Conservation (phyloP, 345 rosid species). For the Stellera chamaejasme region DNA sequence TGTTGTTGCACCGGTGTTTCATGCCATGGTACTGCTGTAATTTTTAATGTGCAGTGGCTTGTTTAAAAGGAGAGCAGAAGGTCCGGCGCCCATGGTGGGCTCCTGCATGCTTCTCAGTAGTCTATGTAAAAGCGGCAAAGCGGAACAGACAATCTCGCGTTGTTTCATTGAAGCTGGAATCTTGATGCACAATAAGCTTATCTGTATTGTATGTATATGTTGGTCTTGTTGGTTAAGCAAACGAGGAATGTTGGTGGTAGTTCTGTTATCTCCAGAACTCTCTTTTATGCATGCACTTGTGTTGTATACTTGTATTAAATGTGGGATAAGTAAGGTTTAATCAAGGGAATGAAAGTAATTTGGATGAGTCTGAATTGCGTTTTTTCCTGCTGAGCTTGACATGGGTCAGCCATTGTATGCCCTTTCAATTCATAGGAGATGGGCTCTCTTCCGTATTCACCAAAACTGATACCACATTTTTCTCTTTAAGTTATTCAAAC, state of each 20-base stretch:
- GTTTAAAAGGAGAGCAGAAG: slow-evolving; percentile 95
- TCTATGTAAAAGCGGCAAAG: slow-evolving; percentile 78
- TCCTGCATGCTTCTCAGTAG: slow-evolving; percentile 76
- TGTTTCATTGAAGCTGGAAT: slow-evolving; percentile 95
- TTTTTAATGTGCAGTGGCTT: slow-evolving; percentile 56
- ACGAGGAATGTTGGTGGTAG: slow-evolving; percentile 19
- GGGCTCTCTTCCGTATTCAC: too few species aligned
- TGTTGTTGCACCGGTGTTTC: too few species aligned
- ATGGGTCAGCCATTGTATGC: too few species aligned
- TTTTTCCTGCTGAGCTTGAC: too few species aligned
- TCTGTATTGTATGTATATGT: slow-evolving; percentile 45
- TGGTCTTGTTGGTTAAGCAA: slow-evolving; percentile 30
- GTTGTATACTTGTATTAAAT: slow-evolving; percentile 13
- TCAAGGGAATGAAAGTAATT: slow-evolving; percentile 13
- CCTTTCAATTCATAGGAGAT: too few species aligned
- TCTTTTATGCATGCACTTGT: slow-evolving; percentile 16
- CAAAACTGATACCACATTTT: too few species aligned
- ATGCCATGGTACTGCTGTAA: not conserved
- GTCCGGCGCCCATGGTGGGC: slow-evolving; percentile 99
- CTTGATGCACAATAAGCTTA: slow-evolving; percentile 41
- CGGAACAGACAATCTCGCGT: slow-evolving; percentile 96
- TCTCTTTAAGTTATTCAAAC: too few species aligned
- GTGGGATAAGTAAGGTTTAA: slow-evolving; percentile 10
- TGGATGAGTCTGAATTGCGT: not conserved
- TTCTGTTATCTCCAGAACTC: slow-evolving; percentile 34